Evolutionary conservation across 176 grass and related monocot genomes (phyloP).

Genomic region (Zea luxurians): DNA sequence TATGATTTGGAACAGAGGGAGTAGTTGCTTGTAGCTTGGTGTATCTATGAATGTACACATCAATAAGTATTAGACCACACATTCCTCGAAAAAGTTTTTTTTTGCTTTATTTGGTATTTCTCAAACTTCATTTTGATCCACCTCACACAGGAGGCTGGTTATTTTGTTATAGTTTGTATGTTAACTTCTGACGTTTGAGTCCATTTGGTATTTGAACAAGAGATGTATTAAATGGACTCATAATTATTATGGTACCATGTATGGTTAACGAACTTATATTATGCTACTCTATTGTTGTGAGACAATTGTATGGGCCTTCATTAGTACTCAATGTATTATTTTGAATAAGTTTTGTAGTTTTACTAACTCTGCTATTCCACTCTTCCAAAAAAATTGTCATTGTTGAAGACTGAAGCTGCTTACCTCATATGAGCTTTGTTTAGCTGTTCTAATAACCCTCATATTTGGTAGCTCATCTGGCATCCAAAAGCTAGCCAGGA

Average conservation of each 20-base stretch:
- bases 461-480: constrained; percentile 16
- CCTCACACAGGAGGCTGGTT: neutral
- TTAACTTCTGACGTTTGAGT: constrained; percentile 3
- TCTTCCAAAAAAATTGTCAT: neutral
- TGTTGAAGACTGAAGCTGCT: neutral
- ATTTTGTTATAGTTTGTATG: constrained; percentile 18
- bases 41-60: neutral
- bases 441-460: constrained; percentile 17
- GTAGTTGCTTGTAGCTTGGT: neutral
- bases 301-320: neutral
- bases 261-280: constrained; percentile 6
- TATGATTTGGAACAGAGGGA: neutral
- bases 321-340: constrained; percentile 1
- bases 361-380: neutral
- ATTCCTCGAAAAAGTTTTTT: neutral
- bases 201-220: neutral
- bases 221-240: constrained; percentile 2
- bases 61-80: constrained; percentile 11
- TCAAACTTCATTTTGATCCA: neutral
- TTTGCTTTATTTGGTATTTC: neutral
- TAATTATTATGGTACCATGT: constrained; percentile 1
- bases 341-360: constrained; percentile 12
- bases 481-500: constrained; percentile 2
- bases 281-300: constrained; percentile 20
- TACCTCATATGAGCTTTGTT: neutral